phyloP scores from a whole-genome alignment of 1,139 yeast species.

The Pichia sorboxylosa region DNA sequence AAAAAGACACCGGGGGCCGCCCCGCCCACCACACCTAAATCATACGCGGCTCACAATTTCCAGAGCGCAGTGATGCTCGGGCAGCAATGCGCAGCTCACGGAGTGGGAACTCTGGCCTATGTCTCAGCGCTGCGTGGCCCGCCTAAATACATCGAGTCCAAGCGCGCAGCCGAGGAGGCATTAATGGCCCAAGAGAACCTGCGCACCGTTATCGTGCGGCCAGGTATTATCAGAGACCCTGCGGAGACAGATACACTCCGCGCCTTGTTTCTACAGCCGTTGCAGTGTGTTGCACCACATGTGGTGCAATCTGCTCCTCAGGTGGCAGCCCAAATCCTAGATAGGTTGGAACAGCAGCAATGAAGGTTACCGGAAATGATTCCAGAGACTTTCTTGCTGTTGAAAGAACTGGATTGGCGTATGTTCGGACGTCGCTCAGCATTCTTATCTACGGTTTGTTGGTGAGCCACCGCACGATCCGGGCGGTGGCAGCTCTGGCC shows the following conservation, averaged over 20 bases:
- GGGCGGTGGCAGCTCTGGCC: too few species aligned
- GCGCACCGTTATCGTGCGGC: slow-evolving; percentile 57
- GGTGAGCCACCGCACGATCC: slow-evolving; percentile 36
- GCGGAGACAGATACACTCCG: too few species aligned
- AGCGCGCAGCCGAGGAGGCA: slow-evolving; percentile 64
- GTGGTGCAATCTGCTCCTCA: too few species aligned
- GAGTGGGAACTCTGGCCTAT: too few species aligned
- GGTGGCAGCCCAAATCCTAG: not conserved
- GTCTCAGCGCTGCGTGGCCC: slow-evolving; percentile 76
- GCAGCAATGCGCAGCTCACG: too few species aligned
- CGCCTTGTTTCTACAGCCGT: too few species aligned
- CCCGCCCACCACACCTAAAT: slow-evolving; percentile 8
- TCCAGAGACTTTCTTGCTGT: slow-evolving; percentile 41
- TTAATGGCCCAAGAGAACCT: slow-evolving; percentile 32
- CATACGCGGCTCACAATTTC: slow-evolving; percentile 55
- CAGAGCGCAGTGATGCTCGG: slow-evolving; percentile 63
- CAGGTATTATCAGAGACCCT: too few species aligned
- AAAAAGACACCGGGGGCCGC: slow-evolving; percentile 22
- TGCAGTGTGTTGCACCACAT: too few species aligned
- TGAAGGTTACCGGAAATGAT: slow-evolving; percentile 8
- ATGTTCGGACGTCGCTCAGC: slow-evolving; percentile 52
- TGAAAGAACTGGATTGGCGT: slow-evolving; percentile 68
- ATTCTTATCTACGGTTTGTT: slow-evolving; percentile 43
- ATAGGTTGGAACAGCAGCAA: not conserved
- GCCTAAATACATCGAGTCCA: slow-evolving; percentile 56